Evolutionary conservation across 345 rosid genomes (phyloP).

Genomic region (Rhizophora mangle): DNA sequence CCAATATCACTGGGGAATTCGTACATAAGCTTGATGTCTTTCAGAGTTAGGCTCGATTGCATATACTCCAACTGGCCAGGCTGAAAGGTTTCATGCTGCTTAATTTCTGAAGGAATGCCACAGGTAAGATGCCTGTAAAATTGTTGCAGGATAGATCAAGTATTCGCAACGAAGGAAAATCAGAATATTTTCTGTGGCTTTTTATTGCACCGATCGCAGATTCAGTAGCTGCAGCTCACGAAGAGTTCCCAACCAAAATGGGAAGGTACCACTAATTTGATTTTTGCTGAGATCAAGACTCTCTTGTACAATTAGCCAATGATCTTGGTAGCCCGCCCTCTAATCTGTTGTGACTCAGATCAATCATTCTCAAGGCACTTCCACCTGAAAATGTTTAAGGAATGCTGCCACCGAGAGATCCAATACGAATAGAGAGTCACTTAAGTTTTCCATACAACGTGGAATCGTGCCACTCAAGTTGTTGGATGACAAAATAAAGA

Average conservation of each 20-base stretch:
- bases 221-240: too few species aligned
- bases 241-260: too few species aligned
- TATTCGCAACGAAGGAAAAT: not conserved
- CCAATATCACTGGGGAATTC: not conserved
- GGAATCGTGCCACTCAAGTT: conserved; percentile 25
- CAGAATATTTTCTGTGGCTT: not conserved
- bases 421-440: not conserved
- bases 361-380: not conserved
- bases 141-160: not conserved
- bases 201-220: not conserved
- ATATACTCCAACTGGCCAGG: not conserved
- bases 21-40: too few species aligned
- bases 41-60: not conserved
- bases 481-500: conserved; percentile 24
- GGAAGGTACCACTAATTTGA: too few species aligned
- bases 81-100: not conserved
- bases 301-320: not conserved
- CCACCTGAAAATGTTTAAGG: not conserved
- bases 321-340: conserved; percentile 5
- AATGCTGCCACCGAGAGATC: not conserved
- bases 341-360: not conserved
- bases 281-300: not conserved
- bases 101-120: not conserved
- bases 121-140: not conserved
- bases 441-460: conserved; percentile 25